These are phyloP conservation scores for Dothideomycetes sp. DNA, from an alignment of 2,329 filamentous ascomycete genomes.

Conservation along the genomic window DNA sequence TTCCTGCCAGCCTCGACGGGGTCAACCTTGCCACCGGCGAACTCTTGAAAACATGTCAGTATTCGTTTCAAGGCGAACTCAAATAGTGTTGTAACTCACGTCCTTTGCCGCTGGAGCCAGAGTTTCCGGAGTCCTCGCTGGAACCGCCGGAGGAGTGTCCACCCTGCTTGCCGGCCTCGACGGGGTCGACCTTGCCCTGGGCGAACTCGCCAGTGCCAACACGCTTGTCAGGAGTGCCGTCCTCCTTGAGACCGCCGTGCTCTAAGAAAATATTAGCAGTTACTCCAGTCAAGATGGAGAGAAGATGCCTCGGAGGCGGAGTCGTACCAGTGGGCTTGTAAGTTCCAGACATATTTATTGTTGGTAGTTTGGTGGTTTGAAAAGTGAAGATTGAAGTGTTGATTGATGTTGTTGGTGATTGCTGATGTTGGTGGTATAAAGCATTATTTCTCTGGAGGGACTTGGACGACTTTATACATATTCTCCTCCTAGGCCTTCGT, in stretches of 20 bases:
- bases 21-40: constrained; percentile 30
- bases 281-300: neutral
- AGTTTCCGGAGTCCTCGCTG: constrained; percentile 1
- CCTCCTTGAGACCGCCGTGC: constrained; percentile 31
- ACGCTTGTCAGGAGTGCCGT: constrained; percentile 30
- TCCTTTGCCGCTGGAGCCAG: constrained; percentile 11
- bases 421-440: too few relatives aligned
- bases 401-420: too few relatives aligned
- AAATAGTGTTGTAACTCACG: constrained; percentile 6
- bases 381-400: neutral
- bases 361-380: neutral
- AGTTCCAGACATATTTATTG: constrained; percentile 19
- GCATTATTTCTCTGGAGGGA: too few relatives aligned
- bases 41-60: constrained; percentile 16
- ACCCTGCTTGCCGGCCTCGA: constrained; percentile 29
- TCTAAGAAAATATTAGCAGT: constrained; percentile 17
- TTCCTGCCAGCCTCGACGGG: constrained; percentile 28
- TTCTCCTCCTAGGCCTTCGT: too few relatives aligned
- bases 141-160: constrained; percentile 16
- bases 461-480: too few relatives aligned
- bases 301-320: neutral
- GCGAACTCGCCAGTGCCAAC: constrained; percentile 31
- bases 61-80: too few relatives aligned
- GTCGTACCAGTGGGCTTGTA: constrained; percentile 24
- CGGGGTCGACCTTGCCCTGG: constrained; percentile 30